A percentile compares a stretch with the other conserved stretches of the same genome.
Conservation (phyloP, 768 basidiomycete species). For the Suillus spraguei region DNA sequence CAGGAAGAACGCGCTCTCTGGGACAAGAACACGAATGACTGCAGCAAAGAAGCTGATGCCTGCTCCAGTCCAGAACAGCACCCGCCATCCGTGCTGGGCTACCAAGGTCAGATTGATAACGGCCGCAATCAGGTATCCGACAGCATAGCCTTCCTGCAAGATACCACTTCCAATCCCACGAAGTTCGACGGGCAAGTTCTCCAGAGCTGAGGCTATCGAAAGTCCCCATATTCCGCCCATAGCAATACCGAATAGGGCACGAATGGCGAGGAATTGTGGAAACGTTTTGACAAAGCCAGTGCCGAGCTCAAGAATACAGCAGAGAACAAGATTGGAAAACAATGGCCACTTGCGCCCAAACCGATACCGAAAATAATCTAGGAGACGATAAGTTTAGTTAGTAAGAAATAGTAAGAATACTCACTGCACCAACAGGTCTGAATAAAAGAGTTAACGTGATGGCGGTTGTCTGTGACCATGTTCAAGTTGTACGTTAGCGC, state of each 20-base stretch:
- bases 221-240: constrained; percentile 94
- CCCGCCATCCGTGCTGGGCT: constrained; percentile 57
- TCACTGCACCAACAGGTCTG: constrained; percentile 73
- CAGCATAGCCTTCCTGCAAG: constrained; percentile 87
- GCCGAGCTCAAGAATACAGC: constrained; percentile 74
- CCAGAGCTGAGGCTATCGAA: constrained; percentile 79
- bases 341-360: constrained; percentile 95
- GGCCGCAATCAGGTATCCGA: constrained; percentile 85
- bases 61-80: constrained; percentile 80
- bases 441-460: constrained; percentile 95
- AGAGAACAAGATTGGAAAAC: constrained; percentile 71
- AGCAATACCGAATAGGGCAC: constrained; percentile 82
- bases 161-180: constrained; percentile 87
- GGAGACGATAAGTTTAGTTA: background rate
- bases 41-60: constrained; percentile 76
- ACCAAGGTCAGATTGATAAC: constrained; percentile 76
- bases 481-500: background rate
- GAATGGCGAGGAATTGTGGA: constrained; percentile 75
- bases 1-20: constrained; percentile 79
- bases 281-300: constrained; percentile 82
- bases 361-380: constrained; percentile 79
- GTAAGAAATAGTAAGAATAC: constrained; percentile 16
- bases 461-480: constrained; percentile 55
- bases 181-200: constrained; percentile 84
- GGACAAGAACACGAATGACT: constrained; percentile 60